Evolutionary conservation across 345 rosid genomes (phyloP).

Genomic region (Pistacia atlantica): DNA sequence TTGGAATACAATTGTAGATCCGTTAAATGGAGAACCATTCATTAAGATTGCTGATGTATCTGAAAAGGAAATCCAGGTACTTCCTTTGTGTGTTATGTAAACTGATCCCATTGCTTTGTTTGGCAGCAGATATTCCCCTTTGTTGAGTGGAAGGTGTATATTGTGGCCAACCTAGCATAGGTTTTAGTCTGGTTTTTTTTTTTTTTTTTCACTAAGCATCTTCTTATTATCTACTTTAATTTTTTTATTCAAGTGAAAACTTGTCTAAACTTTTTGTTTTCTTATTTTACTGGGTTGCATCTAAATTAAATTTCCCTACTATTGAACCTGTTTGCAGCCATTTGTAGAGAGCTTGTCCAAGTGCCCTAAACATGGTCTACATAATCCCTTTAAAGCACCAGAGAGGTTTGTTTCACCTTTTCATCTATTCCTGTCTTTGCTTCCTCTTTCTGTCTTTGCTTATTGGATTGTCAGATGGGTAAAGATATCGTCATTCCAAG

Average conservation of each 20-base stretch:
- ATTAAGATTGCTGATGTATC: slow-evolving; percentile 82
- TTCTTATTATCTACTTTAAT: background rate
- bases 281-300: background rate
- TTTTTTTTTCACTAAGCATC: background rate
- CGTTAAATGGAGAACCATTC: slow-evolving; percentile 93
- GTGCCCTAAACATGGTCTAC: slow-evolving; percentile 96
- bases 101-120: slow-evolving; percentile 2
- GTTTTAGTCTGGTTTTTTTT: background rate
- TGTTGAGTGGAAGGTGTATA: background rate
- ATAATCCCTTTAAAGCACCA: slow-evolving; percentile 95
- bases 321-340: slow-evolving; percentile 62
- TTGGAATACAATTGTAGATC: slow-evolving; percentile 73
- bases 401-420: slow-evolving; percentile 64
- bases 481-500: slow-evolving; percentile 1
- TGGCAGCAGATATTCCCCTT: background rate
- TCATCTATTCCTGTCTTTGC: background rate
- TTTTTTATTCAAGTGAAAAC: background rate
- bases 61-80: slow-evolving; percentile 75
- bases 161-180: background rate
- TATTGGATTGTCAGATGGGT: slow-evolving; percentile 1
- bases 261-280: background rate
- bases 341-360: slow-evolving; percentile 89
- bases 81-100: background rate
- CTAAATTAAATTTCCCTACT: slow-evolving; percentile 13
- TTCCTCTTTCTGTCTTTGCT: background rate